Evolutionary conservation across 352 stramenopile genomes (phyloP).

Genomic region (Phytophthora rubi): DNA sequence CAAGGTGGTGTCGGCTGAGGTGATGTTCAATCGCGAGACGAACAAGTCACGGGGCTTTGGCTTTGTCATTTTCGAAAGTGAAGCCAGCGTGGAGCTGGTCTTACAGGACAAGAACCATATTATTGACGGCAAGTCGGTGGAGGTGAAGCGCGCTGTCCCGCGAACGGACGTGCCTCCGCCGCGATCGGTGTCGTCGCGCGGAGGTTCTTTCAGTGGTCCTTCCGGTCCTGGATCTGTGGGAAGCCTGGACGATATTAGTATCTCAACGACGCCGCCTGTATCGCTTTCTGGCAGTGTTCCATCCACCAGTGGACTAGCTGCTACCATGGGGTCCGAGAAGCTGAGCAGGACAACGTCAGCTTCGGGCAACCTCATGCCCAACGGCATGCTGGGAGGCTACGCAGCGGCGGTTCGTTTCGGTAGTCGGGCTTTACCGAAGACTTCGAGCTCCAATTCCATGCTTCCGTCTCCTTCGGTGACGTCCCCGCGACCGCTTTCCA

Average conservation of each 20-base stretch:
- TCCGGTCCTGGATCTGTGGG: constrained; percentile 74
- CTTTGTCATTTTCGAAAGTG: constrained; percentile 94
- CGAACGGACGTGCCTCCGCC: constrained; percentile 82
- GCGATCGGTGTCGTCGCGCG: constrained; percentile 75
- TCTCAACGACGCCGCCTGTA: constrained; percentile 59
- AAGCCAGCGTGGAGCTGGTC: constrained; percentile 87
- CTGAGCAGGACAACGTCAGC: constrained; percentile 30
- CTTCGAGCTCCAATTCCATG: constrained; percentile 42
- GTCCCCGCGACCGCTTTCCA: constrained; percentile 34
- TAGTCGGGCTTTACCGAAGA: constrained; percentile 48
- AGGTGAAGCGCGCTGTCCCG: constrained; percentile 88
- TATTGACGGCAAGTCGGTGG: constrained; percentile 92
- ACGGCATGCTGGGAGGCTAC: constrained; percentile 73
- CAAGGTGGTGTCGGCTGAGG: constrained; percentile 92
- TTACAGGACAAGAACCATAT: constrained; percentile 90
- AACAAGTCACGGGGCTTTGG: constrained; percentile 95
- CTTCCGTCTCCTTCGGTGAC: constrained; percentile 41
- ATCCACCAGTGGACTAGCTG: constrained; percentile 36
- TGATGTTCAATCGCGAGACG: constrained; percentile 96
- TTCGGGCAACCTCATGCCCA: constrained; percentile 48
- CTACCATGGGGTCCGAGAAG: constrained; percentile 44
- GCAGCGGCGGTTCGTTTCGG: constrained; percentile 84
- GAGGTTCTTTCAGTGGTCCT: constrained; percentile 80
- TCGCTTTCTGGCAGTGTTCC: constrained; percentile 65
- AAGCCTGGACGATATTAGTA: constrained; percentile 73